Percentiles rank a stretch among this genome's conserved stretches.
Evolutionary conservation across 2,329 filamentous ascomycete genomes (phyloP).

Genomic region (Pestalotiopsis sp.): DNA sequence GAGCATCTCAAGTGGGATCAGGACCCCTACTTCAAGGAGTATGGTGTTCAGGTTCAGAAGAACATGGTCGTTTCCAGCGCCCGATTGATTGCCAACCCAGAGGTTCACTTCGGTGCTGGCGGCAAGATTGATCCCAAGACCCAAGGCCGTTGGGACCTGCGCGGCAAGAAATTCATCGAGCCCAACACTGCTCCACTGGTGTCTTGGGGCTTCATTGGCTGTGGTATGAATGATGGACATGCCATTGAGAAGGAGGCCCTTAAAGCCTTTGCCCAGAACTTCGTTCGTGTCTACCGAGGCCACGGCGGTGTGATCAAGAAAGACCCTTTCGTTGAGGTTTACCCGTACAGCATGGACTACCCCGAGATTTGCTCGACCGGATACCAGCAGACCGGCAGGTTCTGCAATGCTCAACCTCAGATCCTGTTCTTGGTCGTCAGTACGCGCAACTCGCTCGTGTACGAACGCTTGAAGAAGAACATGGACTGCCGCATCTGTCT

Average conservation of each 20-base stretch:
- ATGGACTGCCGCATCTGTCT: slow-evolving; percentile 85
- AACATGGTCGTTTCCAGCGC: slow-evolving; percentile 70
- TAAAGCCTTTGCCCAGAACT: slow-evolving; percentile 55
- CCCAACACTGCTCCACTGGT: slow-evolving; percentile 65
- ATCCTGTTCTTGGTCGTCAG: slow-evolving; percentile 80
- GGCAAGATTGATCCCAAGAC: slow-evolving; percentile 62
- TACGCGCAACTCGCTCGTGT: slow-evolving; percentile 71
- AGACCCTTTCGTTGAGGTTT: slow-evolving; percentile 37
- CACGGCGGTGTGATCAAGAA: slow-evolving; percentile 50
- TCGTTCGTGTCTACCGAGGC: slow-evolving; percentile 46
- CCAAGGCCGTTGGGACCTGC: slow-evolving; percentile 83
- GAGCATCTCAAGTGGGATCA: slow-evolving; percentile 65
- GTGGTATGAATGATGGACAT: slow-evolving; percentile 45
- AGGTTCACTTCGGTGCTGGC: slow-evolving; percentile 67
- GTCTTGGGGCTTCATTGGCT: slow-evolving; percentile 75
- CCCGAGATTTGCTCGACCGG: slow-evolving; percentile 57
- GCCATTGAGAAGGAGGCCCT: slow-evolving; percentile 57
- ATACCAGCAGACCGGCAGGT: slow-evolving; percentile 57
- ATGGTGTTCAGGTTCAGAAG: slow-evolving; percentile 70
- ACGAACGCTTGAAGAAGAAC: slow-evolving; percentile 86
- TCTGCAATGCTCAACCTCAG: slow-evolving; percentile 63
- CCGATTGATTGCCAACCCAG: slow-evolving; percentile 70
- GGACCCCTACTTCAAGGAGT: slow-evolving; percentile 73
- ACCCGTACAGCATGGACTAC: slow-evolving; percentile 40
- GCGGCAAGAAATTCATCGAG: slow-evolving; percentile 75